Evolutionary conservation across 345 rosid genomes (phyloP).

Genomic region (Eucalyptus regnans): DNA sequence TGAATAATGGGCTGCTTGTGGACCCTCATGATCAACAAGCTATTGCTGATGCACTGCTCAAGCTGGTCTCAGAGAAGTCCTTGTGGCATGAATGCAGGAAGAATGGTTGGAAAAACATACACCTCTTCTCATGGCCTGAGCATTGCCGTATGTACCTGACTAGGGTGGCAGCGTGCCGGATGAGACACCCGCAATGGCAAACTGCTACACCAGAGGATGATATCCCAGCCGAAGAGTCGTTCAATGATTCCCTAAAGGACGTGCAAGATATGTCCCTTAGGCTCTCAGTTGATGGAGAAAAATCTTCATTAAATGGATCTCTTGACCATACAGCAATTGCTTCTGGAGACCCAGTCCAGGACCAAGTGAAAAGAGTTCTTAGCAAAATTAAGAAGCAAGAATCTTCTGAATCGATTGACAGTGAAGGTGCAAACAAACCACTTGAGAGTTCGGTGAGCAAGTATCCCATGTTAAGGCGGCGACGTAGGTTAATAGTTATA

Average conservation of each 20-base stretch:
- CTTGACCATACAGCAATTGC: conserved; percentile 26
- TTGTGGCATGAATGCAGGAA: conserved; percentile 79
- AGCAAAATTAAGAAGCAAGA: conserved; percentile 63
- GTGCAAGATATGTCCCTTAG: conserved; percentile 94
- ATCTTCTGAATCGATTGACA: conserved; percentile 11
- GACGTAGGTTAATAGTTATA: conserved; percentile 63
- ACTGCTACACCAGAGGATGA: conserved; percentile 76
- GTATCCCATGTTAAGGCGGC: conserved; percentile 66
- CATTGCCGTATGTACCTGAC: conserved; percentile 96
- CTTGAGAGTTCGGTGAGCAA: conserved; percentile 42
- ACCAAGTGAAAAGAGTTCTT: conserved; percentile 60
- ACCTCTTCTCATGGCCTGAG: conserved; percentile 96
- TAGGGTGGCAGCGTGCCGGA: conserved; percentile 82
- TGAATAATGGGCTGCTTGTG: conserved; percentile 88
- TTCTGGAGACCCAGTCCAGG: conserved; percentile 36
- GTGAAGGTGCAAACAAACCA: conserved; percentile 35
- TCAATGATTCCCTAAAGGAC: conserved; percentile 82
- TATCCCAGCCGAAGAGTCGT: conserved; percentile 39
- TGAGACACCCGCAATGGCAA: conserved; percentile 96
- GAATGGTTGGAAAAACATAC: conserved; percentile 95
- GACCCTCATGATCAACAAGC: conserved; percentile 91
- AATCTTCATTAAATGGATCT: conserved; percentile 41
- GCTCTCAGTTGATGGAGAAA: conserved; percentile 90
- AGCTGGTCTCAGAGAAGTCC: conserved; percentile 87
- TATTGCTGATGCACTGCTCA: conserved; percentile 80